Evolutionary conservation across 2,329 filamentous ascomycete species (phyloP).

Genomic region (Epichloe scottii): DNA sequence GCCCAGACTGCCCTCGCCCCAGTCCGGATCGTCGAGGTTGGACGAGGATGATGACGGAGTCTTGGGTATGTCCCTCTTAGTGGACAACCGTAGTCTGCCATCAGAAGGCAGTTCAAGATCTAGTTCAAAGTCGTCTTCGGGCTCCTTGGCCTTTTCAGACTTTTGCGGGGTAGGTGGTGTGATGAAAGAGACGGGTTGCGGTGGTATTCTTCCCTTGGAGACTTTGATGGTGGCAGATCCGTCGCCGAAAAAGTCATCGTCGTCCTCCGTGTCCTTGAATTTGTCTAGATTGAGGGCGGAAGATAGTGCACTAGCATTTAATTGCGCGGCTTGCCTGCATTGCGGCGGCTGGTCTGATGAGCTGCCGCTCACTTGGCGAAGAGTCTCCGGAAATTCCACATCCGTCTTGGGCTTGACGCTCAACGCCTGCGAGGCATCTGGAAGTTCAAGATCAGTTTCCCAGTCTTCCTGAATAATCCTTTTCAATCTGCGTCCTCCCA

Average conservation of each 20-base stretch:
- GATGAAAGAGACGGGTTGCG: conserved; percentile 39
- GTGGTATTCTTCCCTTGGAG: conserved; percentile 42
- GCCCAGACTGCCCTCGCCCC: conserved; percentile 86
- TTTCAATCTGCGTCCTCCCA: conserved; percentile 63
- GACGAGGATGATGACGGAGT: conserved; percentile 35
- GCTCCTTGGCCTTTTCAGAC: conserved; percentile 19
- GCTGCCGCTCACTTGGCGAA: conserved; percentile 52
- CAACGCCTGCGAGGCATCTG: conserved; percentile 43
- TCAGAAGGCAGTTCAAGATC: conserved; percentile 61
- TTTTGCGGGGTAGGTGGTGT: conserved; percentile 44
- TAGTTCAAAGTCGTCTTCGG: conserved; percentile 56
- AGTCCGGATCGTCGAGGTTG: conserved; percentile 70
- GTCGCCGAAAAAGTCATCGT: conserved; percentile 52
- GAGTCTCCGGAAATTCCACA: conserved; percentile 50
- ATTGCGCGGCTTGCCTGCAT: conserved; percentile 18
- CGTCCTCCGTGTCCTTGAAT: conserved; percentile 51
- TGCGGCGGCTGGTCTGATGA: conserved; percentile 28
- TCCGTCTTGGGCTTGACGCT: conserved; percentile 53
- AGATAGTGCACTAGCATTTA: conserved; percentile 23
- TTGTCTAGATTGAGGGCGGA: conserved; percentile 46
- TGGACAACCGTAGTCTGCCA: conserved; percentile 52
- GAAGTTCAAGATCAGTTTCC: conserved; percentile 65
- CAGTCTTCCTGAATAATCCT: conserved; percentile 69
- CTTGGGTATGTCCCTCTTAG: conserved; percentile 47
- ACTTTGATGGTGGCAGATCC: conserved; percentile 56